Evolutionary conservation across 129 eudicot genomes (phyloP), one percentile per base, ranked within the genome.

Genomic region (Kitagawia praeruptora): DNA sequence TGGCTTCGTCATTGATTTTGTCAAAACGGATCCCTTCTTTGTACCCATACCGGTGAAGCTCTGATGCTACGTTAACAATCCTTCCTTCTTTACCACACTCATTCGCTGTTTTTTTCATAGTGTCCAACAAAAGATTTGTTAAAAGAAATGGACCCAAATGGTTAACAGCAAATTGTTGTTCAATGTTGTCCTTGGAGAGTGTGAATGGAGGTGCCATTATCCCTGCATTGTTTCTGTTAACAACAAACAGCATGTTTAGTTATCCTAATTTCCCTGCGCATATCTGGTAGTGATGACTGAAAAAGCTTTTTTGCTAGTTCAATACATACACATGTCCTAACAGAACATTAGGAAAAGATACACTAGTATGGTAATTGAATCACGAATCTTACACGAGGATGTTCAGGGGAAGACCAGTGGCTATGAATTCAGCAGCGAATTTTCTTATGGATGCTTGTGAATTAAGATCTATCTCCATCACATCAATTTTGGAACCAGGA

Each of bases 71-170:
- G 77, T 58, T 84, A 79, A 91, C 89, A 51, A 93, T 88, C 81
- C 98, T 89, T 82, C 97, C 98, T 80, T 93, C 98, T 82, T 49
- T 89, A 39, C 85, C 87, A 84, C 90, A 84, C 75, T 87, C 87
- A 12, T n/a, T 42, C 48, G 96, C 86, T 39, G 98, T 91, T 34
- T 75, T 89, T 84, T 91, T 93, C 91, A 93, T 85, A 47, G 91
- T 91, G 74, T 91, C 93, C 87, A 91, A 77, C 80, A 93, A 78
- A 77, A 93, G 90, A 76, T 91, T 88, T 78, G 98, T 91, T 87
- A 93, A 82, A 79, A 86, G 95, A 70, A 93, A 93, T 81, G 91
- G 91, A 78, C 98, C 98, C 91, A 83, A 80, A 86, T 94, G 98
- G 80, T 94, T 91, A 46, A 95, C 92, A 34, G 96, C 96, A 81